These are phyloP conservation scores for Hanseniaspora clermontiae DNA, from an alignment of 805 yeast genomes.

Conservation along the genomic window DNA sequence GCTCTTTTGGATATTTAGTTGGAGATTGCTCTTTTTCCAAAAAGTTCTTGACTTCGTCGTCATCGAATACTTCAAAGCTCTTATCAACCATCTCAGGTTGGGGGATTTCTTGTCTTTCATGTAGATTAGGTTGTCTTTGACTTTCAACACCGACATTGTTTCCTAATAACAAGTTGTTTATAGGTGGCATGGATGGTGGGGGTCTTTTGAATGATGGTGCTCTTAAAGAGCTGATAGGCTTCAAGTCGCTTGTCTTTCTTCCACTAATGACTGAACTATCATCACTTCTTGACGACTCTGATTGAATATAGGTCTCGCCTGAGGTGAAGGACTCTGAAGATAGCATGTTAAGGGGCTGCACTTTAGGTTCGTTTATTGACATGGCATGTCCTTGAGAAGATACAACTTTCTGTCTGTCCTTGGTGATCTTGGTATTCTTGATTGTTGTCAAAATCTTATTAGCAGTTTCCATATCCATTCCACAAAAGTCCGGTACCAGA, in stretches of 20 bases:
- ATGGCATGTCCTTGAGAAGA: constrained; percentile 16
- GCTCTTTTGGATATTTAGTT: background rate
- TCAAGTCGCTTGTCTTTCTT: background rate
- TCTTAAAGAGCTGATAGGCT: constrained; percentile 9
- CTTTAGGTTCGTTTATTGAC: constrained; percentile 9
- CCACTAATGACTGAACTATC: constrained; percentile 14
- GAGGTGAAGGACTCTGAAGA: constrained; percentile 8
- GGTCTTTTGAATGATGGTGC: constrained; percentile 6
- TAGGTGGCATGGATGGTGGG: constrained; percentile 12
- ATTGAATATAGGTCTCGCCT: constrained; percentile 11
- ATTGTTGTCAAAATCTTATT: constrained; percentile 77
- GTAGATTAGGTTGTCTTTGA: background rate
- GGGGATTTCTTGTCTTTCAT: background rate
- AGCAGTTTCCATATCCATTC: constrained; percentile 96
- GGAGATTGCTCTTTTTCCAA: background rate
- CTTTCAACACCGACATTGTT: background rate
- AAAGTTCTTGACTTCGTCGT: constrained; percentile 2
- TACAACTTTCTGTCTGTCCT: constrained; percentile 16
- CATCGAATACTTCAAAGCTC: constrained; percentile 11
- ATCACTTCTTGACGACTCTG: constrained; percentile 13
- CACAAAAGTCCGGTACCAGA: constrained; percentile 95
- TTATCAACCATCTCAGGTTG: background rate
- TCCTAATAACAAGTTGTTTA: background rate
- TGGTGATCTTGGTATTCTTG: constrained; percentile 42
- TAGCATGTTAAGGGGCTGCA: background rate